phyloP scores from a whole-genome alignment of 1,284 basidiomycete genomes.

The Trichosporon inkin region DNA sequence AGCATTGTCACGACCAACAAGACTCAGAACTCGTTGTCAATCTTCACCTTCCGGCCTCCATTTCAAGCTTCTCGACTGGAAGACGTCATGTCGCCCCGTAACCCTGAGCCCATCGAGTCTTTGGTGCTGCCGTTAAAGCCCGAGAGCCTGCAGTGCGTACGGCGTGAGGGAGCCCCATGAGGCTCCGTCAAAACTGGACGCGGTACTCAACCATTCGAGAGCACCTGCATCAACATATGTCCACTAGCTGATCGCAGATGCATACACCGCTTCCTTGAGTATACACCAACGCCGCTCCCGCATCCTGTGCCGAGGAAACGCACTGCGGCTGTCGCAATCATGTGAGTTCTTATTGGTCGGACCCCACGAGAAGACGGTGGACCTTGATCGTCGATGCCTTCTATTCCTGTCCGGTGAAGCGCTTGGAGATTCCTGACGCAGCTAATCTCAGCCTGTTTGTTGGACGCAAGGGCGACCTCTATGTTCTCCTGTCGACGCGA shows the following conservation, averaged over 20 bases:
- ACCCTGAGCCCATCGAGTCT: constrained; percentile 35
- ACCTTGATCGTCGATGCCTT: not conserved
- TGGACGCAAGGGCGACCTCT: constrained; percentile 71
- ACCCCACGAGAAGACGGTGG: too few relatives aligned
- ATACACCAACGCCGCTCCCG: constrained; percentile 22
- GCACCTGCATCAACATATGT: too few relatives aligned
- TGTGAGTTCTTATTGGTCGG: constrained; percentile 20
- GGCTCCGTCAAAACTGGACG: too few relatives aligned
- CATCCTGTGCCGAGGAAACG: constrained; percentile 32
- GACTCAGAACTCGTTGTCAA: not conserved
- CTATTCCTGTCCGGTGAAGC: too few relatives aligned
- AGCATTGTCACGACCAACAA: not conserved
- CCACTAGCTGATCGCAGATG: constrained; percentile 31
- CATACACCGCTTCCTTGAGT: constrained; percentile 36
- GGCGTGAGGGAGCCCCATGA: too few relatives aligned
- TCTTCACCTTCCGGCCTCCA: not conserved
- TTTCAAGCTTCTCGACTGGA: not conserved
- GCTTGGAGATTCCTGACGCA: not conserved
- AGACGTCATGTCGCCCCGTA: constrained; percentile 20
- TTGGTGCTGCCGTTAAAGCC: constrained; percentile 42
- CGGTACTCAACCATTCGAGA: too few relatives aligned
- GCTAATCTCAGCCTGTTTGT: constrained; percentile 58
- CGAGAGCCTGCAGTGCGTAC: constrained; percentile 40
- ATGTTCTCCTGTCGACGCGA: constrained; percentile 65
- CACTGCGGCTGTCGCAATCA: constrained; percentile 43